Evolutionary conservation across 2,329 filamentous ascomycete species (phyloP), one percentile per base, ranked within the genome.

Genomic region (Aspergillus hiratsukae): DNA sequence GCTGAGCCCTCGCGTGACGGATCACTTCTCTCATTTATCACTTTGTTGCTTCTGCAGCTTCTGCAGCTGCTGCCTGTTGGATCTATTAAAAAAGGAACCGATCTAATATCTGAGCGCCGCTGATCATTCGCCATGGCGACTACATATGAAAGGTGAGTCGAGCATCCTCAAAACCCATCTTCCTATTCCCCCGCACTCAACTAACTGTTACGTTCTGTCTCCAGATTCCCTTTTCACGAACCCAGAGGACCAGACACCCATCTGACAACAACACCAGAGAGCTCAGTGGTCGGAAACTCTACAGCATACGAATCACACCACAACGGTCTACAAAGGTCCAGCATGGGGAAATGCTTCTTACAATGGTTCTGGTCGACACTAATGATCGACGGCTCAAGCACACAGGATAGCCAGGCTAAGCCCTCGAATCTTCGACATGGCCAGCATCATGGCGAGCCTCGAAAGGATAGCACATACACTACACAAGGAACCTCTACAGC

Each of bases 301-400:
- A 11, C 43, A 46, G 21, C 11, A 14, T 46, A 29, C 49, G n/a
- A 51, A 23, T 17, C 49, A 28, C 19, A 37, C 9, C 29, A 28
- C 3, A n/a, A n/a, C 29, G 11, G 29, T 37, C 9, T 51, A 37
- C 49, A 29, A 25, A 11, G 43, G 43, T 14, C 43, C 43, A 46
- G 43, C 43, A 46, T 46, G 43, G 43, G 43, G 31, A 35, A 43
- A 52, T 58, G 60, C 31, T 41, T 68, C 23, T 59, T 58, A 9
- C 54, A 61, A 31, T 68, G 65, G 65, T 45, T 68, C 25, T 62
- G 62, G 63, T 55, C 65, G 8, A 51, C 56, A 8, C 55, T 58
- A 63, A 60, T 63, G 59, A 57, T 59, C 51, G 48, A 49, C 17
- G 53, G 50, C 11, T 60, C 54, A 19, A 54, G 57, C 23, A 14